Conservation (phyloP, 2,329 filamentous ascomycete genomes). For the Alternaria gaisen region DNA sequence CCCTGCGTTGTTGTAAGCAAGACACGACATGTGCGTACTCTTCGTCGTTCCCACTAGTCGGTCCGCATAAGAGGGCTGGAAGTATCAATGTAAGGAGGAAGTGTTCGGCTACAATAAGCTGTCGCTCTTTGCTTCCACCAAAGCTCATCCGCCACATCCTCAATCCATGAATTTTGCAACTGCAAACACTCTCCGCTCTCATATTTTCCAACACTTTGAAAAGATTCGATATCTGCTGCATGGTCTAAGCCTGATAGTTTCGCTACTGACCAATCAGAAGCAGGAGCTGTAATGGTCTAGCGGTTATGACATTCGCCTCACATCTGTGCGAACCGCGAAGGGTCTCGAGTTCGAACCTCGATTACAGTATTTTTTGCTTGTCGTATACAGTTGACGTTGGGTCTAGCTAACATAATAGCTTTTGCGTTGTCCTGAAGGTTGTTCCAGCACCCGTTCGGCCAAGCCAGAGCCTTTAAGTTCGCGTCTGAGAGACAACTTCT, state of each 20-base stretch:
- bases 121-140: too few species aligned
- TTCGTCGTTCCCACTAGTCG: too few species aligned
- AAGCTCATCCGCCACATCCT: too few species aligned
- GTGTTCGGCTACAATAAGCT: too few species aligned
- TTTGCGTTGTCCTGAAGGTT: background rate
- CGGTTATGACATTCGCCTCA: constrained; percentile 15
- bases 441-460: background rate
- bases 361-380: constrained; percentile 13
- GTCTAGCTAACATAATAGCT: background rate
- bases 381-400: background rate
- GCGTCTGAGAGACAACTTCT: background rate
- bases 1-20: too few species aligned
- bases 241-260: background rate
- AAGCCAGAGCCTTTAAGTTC: background rate
- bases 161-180: too few species aligned
- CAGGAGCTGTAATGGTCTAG: constrained; percentile 11
- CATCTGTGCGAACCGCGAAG: background rate
- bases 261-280: background rate
- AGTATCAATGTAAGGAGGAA: too few species aligned
- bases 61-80: too few species aligned
- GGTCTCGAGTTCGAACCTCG: constrained; percentile 1
- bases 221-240: background rate
- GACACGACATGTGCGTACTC: too few species aligned
- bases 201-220: too few species aligned
- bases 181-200: too few species aligned